Conservation (phyloP, 2,329 filamentous ascomycete genomes). For the Metarhizium album region DNA sequence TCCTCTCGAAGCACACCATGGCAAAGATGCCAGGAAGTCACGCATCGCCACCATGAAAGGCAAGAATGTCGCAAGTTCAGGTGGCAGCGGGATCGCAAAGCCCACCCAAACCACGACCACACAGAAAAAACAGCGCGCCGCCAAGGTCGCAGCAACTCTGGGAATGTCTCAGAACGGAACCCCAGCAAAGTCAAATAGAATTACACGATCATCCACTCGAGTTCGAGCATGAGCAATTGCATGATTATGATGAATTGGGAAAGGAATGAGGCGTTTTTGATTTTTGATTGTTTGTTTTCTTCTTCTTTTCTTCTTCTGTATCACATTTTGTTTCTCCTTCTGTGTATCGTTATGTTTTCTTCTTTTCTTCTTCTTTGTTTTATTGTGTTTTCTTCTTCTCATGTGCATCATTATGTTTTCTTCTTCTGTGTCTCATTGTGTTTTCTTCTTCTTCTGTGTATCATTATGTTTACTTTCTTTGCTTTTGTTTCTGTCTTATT, state of each 20-base stretch:
- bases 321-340: not conserved
- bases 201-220: slow-evolving; percentile 18
- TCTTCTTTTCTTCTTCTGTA: not conserved
- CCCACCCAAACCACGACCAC: slow-evolving; percentile 11
- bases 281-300: not conserved
- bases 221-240: slow-evolving; percentile 1
- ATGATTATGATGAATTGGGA: not conserved
- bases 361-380: too few relatives aligned
- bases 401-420: not conserved
- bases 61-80: slow-evolving; percentile 14
- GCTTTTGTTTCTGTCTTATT: not conserved
- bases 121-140: slow-evolving; percentile 17
- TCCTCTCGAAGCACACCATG: slow-evolving; percentile 19
- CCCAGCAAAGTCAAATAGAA: slow-evolving; percentile 20
- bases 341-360: not conserved
- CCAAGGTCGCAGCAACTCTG: slow-evolving; percentile 20
- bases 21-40: slow-evolving; percentile 13
- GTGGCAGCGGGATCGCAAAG: slow-evolving; percentile 21
- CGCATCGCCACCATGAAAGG: slow-evolving; percentile 9
- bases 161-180: slow-evolving; percentile 25
- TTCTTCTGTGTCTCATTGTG: not conserved
- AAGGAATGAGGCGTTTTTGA: not conserved
- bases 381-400: not conserved
- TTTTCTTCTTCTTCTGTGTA: not conserved
- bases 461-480: not conserved